Evolutionary conservation across 306 rosid species (phyloP), one percentile per base, ranked within the genome.

Genomic region (Quercus parvula): DNA sequence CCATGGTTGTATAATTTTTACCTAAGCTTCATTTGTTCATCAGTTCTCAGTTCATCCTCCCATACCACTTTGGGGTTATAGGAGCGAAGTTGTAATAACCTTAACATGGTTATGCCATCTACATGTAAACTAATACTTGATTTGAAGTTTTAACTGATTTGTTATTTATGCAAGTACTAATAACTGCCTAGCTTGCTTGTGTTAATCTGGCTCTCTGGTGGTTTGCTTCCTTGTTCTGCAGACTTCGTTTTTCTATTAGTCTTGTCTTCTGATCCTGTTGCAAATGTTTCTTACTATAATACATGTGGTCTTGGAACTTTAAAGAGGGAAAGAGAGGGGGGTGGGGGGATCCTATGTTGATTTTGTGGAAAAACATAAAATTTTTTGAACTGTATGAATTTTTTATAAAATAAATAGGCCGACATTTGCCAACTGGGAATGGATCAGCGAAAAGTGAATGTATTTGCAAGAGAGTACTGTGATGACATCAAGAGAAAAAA

Each of bases 361-460:
- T 73, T 87, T 78, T 25, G 57, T 67, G n/a, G 30, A 81, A 75
- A 71, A 15, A 24, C 30, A 13, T 30, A 77, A 76, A 74, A 69
- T 62, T 79, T 24, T n/a, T 28, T 67, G 74, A 63, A 66, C 49
- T 77, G 56, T 75, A 41, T 70, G 13, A 59, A 67, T 86, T 31
- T 81, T 54, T 64, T 44, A 56, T 58, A 41, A 18, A 35, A 41
- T 77, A 41, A 83, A 75, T 57, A 94, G 97, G 97, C 97, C 4
- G 95, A 94, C 82, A 94, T 94, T 73, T 92, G 97, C 92, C 97
- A 92, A 83, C 54, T 94, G 84, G 99, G 97, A 88, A 91, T 91
- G 97, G 97, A 92, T 86, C 97, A 94, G 75, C 88, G 95, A 57
- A 87, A 94, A 86, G 97, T 92, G 74, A 94, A 91, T 63, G 90